These are phyloP conservation scores for Thalia dealbata DNA, from an alignment of 176 grass and related monocot species.

Conservation along the genomic window DNA sequence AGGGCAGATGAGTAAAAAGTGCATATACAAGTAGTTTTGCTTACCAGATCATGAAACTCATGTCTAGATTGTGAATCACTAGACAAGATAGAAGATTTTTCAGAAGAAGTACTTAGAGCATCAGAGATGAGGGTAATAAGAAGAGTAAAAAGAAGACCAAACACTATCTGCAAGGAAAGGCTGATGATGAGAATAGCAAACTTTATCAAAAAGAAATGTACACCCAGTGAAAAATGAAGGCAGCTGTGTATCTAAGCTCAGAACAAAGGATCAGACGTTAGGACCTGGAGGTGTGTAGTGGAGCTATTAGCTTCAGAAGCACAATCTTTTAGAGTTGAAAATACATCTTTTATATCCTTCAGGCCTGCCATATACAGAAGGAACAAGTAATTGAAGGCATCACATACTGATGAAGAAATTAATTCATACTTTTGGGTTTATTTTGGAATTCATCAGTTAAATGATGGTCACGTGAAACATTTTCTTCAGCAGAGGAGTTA, in stretches of 20 bases:
- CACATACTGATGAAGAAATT: not conserved
- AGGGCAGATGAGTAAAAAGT: not conserved
- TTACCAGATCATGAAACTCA: conserved; percentile 89
- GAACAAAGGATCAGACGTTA: not conserved
- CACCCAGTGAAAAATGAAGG: conserved; percentile 1
- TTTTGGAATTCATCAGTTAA: too few species aligned
- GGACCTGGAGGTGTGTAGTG: conserved; percentile 78
- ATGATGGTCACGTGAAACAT: too few species aligned
- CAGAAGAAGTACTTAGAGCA: conserved; percentile 48
- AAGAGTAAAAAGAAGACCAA: conserved; percentile 60
- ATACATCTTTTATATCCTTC: conserved; percentile 74
- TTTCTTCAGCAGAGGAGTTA: too few species aligned
- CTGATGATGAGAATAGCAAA: conserved; percentile 5
- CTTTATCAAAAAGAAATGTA: conserved; percentile 23
- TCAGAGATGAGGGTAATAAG: conserved; percentile 78
- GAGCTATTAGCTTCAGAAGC: conserved; percentile 56
- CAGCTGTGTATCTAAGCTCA: not conserved
- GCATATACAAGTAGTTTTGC: conserved; percentile 3
- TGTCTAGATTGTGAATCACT: conserved; percentile 66
- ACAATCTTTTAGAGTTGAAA: conserved; percentile 69
- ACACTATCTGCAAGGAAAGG: conserved; percentile 50
- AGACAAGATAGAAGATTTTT: conserved; percentile 34
- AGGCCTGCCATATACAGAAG: conserved; percentile 42
- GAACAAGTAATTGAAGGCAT: not conserved
- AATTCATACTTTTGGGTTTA: too few species aligned